Percentiles rank a stretch among this genome's conserved stretches.
Conservation (phyloP, 2,329 filamentous ascomycete genomes). For the Nothophaeocryptopus gaeumannii region DNA sequence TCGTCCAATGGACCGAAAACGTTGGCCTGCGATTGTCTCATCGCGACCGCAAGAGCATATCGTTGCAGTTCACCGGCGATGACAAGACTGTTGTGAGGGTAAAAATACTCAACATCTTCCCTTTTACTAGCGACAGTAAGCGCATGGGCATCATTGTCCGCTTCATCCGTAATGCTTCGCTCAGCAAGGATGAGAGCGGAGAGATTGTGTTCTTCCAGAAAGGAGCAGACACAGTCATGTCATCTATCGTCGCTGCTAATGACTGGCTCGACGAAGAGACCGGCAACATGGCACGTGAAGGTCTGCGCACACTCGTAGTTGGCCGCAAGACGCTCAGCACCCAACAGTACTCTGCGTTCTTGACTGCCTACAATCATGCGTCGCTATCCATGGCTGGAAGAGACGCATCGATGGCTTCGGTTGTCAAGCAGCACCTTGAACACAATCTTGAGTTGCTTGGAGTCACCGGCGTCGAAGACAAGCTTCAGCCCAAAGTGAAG, state of each 20-base stretch:
- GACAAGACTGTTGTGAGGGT: constrained; percentile 76
- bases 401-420: constrained; percentile 75
- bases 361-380: constrained; percentile 70
- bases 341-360: constrained; percentile 79
- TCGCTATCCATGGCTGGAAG: constrained; percentile 75
- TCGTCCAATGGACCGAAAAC: constrained; percentile 90
- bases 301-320: constrained; percentile 87
- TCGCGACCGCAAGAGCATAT: constrained; percentile 83
- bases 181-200: constrained; percentile 53
- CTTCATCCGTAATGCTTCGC: constrained; percentile 59
- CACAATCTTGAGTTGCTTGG: constrained; percentile 85
- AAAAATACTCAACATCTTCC: constrained; percentile 88
- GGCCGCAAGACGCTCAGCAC: constrained; percentile 82
- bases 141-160: constrained; percentile 96
- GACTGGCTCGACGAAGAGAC: constrained; percentile 99
- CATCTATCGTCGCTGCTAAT: constrained; percentile 88
- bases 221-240: constrained; percentile 97
- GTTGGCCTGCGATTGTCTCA: constrained; percentile 81
- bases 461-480: constrained; percentile 98
- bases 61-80: constrained; percentile 72
- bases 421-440: constrained; percentile 80
- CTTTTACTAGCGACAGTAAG: constrained; percentile 96
- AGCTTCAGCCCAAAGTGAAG: constrained; percentile 92
- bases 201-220: constrained; percentile 99
- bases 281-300: constrained; percentile 98